Evolutionary conservation across 2,329 filamentous ascomycete genomes (phyloP).

Genomic region (Cordyceps militaris): DNA sequence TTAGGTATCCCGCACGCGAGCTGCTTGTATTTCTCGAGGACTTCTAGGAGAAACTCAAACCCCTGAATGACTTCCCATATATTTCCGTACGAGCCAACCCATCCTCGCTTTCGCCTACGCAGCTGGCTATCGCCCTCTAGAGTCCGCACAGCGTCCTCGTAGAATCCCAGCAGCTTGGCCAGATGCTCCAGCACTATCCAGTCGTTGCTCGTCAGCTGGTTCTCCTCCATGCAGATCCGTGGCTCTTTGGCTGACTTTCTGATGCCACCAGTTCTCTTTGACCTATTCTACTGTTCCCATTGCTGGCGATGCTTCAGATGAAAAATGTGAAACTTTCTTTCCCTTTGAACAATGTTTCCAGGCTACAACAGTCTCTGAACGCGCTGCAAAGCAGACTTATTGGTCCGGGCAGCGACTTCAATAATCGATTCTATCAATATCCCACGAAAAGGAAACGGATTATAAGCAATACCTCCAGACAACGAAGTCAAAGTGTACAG

Average conservation of each 20-base stretch:
- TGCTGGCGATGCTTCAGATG: too few species aligned
- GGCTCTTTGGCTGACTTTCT: conserved; percentile 11
- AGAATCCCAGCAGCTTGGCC: conserved; percentile 9
- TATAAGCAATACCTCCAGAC: too few species aligned
- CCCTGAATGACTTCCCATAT: conserved; percentile 14
- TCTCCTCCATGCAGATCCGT: conserved; percentile 10
- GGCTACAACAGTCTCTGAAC: too few species aligned
- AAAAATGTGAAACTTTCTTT: too few species aligned
- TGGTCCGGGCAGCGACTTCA: too few species aligned
- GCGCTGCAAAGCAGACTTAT: too few species aligned
- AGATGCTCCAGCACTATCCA: conserved; percentile 13
- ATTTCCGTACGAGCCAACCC: conserved; percentile 13
- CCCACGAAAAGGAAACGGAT: too few species aligned
- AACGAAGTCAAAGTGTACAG: too few species aligned
- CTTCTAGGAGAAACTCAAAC: conserved; percentile 1
- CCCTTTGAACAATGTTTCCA: too few species aligned
- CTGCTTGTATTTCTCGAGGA: not conserved
- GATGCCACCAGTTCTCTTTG: too few species aligned
- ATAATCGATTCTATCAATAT: too few species aligned
- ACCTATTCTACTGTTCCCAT: too few species aligned
- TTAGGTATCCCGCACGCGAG: not conserved
- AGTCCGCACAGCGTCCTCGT: conserved; percentile 13
- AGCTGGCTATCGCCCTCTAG: conserved; percentile 14
- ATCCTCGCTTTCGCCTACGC: conserved; percentile 13
- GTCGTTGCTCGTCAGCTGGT: conserved; percentile 12